Base-by-base conservation (phyloP, 1,284 basidiomycete species). In the Trichosporon sp. region DNA sequence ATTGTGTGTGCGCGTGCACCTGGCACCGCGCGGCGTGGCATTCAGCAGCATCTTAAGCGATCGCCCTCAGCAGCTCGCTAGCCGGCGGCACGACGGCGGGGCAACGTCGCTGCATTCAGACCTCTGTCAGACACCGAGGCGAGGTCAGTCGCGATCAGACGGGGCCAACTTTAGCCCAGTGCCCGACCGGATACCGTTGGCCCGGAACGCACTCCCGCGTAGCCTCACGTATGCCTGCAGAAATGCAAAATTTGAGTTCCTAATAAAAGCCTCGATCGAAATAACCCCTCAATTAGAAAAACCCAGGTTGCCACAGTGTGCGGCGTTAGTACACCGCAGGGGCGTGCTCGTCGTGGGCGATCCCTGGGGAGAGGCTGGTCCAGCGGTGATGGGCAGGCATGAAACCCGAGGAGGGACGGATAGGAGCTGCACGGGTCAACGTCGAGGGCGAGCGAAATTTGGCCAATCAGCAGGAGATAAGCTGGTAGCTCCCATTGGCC, bases 361-460 rank as follows among this genome's bases (percentile, higher is more conserved):
- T 60, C 56, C 56, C 56, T 60, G 56, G 56, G 21, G 56, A 32
- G 27, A 31, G 56, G 56, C 27, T 31, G 18, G 27, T 29, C 29
- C 56, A 25, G 51, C 51, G 23, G 15, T 29, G 27, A 60, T 31
- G 15, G 15, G n/a, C 56, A 60, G 27, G 56, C 56, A 60, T 31
- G 56, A 60, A 31, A 60, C 56, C 56, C 56, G 56, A 60, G 56
- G 56, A 60, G 56, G 15, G 56, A n/a, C 29, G 56, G 47, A 25
- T 60, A 29, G 29, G 31, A 23, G 18, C 12, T 31, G 29, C 56
- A 60, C 56, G 29, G 56, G 27, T 31, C 56, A 60, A 60, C 29
- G 7, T 13, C 15, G 29, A 60, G 56, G 56, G 56, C 56, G 56
- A 60, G 56, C 56, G 29, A 60, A 31, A 31, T 60, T n/a, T 60